Conservation (phyloP, 805 yeast genomes). For the Cyberlindnera veronae region DNA sequence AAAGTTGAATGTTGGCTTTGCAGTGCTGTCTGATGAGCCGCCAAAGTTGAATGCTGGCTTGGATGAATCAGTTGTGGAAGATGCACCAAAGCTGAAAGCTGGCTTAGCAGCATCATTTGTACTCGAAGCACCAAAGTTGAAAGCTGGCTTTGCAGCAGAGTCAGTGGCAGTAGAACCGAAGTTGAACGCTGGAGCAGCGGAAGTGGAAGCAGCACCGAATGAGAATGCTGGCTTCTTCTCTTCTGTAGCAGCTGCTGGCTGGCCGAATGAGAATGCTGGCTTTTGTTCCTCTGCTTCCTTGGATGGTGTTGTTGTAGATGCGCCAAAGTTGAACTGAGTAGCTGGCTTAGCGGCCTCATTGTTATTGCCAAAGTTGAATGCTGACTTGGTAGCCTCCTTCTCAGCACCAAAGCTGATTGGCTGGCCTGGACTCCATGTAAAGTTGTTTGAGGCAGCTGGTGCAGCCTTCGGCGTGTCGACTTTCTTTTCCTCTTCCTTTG, state of each 20-base stretch:
- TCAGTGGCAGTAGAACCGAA: too few species aligned
- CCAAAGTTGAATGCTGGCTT: constrained; percentile 29
- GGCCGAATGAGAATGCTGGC: constrained; percentile 8
- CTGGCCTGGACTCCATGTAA: constrained; percentile 26
- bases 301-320: constrained; percentile 17
- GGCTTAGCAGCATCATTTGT: constrained; percentile 12
- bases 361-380: constrained; percentile 4
- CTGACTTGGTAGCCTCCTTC: constrained; percentile 13
- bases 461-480: constrained; percentile 5
- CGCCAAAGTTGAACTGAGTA: constrained; percentile 13
- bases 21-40: constrained; percentile 6
- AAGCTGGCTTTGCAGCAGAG: constrained; percentile 22
- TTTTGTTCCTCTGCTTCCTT: neutral
- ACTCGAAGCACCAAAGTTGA: constrained; percentile 25
- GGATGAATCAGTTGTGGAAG: constrained; percentile 9
- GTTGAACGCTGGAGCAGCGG: constrained; percentile 5
- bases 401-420: constrained; percentile 16
- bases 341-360: constrained; percentile 3
- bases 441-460: constrained; percentile 13
- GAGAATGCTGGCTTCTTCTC: constrained; percentile 4
- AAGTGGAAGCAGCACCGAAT: neutral
- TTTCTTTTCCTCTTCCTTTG: constrained; percentile 5
- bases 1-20: constrained; percentile 8
- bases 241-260: constrained; percentile 17
- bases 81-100: constrained; percentile 8